These are phyloP conservation scores for Kwoniella sp. DNA, from an alignment of 768 basidiomycete species.

Conservation along the genomic window DNA sequence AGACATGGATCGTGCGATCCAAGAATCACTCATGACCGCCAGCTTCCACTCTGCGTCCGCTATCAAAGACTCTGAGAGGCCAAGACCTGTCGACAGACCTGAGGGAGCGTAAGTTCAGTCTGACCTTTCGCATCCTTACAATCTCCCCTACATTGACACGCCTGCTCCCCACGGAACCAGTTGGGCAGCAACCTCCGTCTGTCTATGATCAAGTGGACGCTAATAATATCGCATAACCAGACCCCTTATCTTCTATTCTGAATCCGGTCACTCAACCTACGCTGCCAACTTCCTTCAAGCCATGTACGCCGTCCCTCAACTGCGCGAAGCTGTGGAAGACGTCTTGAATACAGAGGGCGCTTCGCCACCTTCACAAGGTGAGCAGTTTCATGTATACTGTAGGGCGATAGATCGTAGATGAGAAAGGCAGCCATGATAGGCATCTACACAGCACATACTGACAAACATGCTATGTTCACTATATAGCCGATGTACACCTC, in stretches of 20 bases:
- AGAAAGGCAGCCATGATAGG: no score
- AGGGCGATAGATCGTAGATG: no score
- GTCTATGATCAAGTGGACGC: neutral
- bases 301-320: slow-evolving; percentile 42
- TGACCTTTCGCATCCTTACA: neutral
- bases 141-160: no score
- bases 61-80: slow-evolving; percentile 27
- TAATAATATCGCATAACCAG: slow-evolving; percentile 22
- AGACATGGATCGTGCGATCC: slow-evolving; percentile 48
- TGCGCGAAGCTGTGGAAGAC: slow-evolving; percentile 27
- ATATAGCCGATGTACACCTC: neutral
- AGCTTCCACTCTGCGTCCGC: slow-evolving; percentile 48
- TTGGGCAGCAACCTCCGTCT: no score
- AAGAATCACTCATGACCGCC: slow-evolving; percentile 53
- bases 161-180: neutral
- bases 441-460: no score
- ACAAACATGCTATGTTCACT: neutral
- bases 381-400: neutral
- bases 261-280: slow-evolving; percentile 34
- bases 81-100: slow-evolving; percentile 16
- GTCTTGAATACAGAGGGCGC: neutral
- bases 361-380: slow-evolving; percentile 1
- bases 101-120: slow-evolving; percentile 43
- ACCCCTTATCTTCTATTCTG: slow-evolving; percentile 39
- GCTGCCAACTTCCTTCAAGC: slow-evolving; percentile 43